Percentiles rank a stretch among this genome's conserved stretches.
phyloP scores from a whole-genome alignment of 2,329 filamentous ascomycete species.

The Xylariaceae sp. region DNA sequence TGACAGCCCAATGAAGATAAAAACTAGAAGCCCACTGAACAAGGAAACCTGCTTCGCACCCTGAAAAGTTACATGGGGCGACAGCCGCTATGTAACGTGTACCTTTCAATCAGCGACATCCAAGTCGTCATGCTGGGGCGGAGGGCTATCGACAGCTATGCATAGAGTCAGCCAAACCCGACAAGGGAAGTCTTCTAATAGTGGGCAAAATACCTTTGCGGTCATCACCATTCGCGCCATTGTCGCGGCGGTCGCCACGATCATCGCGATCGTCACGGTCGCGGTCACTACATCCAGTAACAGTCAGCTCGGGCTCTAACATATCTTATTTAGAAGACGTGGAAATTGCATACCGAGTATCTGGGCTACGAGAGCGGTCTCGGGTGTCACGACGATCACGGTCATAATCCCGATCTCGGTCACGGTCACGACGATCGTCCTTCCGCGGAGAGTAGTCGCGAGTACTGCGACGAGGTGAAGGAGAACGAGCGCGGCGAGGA shows the following conservation, averaged over 20 bases:
- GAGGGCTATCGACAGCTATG: constrained; percentile 74
- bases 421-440: constrained; percentile 81
- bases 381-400: constrained; percentile 61
- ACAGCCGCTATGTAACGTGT: constrained; percentile 31
- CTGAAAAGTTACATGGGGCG: neutral
- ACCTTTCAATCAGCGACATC: constrained; percentile 81
- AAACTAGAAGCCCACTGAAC: constrained; percentile 28
- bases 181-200: constrained; percentile 6
- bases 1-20: constrained; percentile 34
- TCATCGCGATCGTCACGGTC: constrained; percentile 73
- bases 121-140: constrained; percentile 89
- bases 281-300: constrained; percentile 50
- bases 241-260: constrained; percentile 73
- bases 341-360: constrained; percentile 45
- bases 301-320: constrained; percentile 12
- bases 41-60: constrained; percentile 19
- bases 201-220: constrained; percentile 73
- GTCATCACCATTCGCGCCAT: constrained; percentile 83
- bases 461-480: constrained; percentile 76
- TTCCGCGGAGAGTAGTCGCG: constrained; percentile 88
- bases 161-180: constrained; percentile 28
- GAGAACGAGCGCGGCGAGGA: constrained; percentile 74
- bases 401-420: constrained; percentile 65
- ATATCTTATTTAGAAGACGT: neutral
- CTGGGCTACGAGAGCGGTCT: constrained; percentile 77